A percentile compares a stretch with the other conserved stretches of the same genome.
Conservation (phyloP, 2,329 filamentous ascomycete genomes). For the Paradendryphiella salina region DNA sequence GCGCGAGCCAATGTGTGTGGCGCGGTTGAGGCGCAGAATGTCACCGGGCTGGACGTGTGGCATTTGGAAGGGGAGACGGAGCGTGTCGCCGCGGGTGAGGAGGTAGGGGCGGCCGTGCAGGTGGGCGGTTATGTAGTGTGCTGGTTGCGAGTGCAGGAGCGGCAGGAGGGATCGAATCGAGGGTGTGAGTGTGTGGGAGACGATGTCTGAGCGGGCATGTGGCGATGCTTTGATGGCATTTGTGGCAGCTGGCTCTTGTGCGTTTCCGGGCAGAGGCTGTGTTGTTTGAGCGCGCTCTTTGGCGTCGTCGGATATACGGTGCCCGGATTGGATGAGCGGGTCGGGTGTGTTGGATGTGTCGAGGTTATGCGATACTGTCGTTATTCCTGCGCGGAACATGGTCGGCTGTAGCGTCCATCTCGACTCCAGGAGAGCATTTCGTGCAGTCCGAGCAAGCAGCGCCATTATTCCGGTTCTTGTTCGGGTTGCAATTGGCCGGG, state of each 20-base stretch:
- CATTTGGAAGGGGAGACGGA: conserved; percentile 57
- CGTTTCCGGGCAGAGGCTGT: conserved; percentile 20
- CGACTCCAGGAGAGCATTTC: conserved; percentile 66
- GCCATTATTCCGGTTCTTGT: conserved; percentile 27
- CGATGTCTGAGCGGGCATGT: conserved; percentile 29
- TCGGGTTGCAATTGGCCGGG: conserved; percentile 23
- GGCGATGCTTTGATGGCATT: conserved; percentile 24
- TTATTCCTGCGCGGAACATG: conserved; percentile 55
- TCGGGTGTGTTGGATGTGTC: conserved; percentile 44
- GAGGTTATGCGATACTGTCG: conserved; percentile 48
- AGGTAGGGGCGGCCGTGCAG: conserved; percentile 81
- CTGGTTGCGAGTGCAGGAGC: conserved; percentile 70
- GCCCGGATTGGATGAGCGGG: conserved; percentile 56
- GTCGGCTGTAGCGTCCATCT: conserved; percentile 56
- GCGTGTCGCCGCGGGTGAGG: conserved; percentile 61
- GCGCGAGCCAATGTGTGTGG: conserved; percentile 77
- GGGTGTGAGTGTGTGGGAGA: conserved; percentile 52
- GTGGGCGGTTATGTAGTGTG: conserved; percentile 78
- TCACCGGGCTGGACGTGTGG: conserved; percentile 68
- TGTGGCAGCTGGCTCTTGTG: conserved; percentile 18
- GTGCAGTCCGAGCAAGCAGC: conserved; percentile 58
- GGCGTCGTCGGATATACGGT: conserved; percentile 34
- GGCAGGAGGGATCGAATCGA: conserved; percentile 68
- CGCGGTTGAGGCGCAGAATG: conserved; percentile 83
- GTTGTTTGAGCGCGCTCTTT: conserved; percentile 27